Conservation (phyloP, 1,284 basidiomycete genomes). For the Leccinum angustisporum region DNA sequence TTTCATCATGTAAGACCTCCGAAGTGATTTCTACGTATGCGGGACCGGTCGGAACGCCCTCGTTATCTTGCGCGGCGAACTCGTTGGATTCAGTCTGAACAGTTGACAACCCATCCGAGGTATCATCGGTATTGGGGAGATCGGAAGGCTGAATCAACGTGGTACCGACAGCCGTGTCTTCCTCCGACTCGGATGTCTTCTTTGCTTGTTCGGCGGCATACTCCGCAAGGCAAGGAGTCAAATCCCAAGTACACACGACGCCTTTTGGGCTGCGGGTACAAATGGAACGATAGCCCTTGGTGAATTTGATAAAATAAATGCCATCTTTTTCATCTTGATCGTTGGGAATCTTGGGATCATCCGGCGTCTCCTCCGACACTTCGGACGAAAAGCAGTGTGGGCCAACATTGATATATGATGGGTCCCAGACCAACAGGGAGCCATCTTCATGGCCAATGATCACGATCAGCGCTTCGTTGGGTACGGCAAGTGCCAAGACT, state of each 20-base stretch:
- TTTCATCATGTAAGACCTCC: not conserved
- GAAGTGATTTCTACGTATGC: not conserved
- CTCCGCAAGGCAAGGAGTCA: conserved; percentile 13
- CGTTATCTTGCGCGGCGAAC: not conserved
- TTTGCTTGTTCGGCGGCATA: conserved; percentile 9
- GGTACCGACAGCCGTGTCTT: not conserved
- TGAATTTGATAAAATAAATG: conserved; percentile 21
- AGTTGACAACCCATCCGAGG: not conserved
- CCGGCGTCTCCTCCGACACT: not conserved
- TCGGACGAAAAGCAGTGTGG: conserved; percentile 12
- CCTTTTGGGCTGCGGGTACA: conserved; percentile 18
- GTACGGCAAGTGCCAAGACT: conserved; percentile 14
- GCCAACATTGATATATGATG: conserved; percentile 4
- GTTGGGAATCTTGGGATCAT: not conserved
- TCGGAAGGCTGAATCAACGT: not conserved
- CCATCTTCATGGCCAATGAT: conserved; percentile 18
- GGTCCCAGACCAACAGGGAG: conserved; percentile 24
- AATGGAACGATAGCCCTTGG: conserved; percentile 5
- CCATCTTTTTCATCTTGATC: conserved; percentile 10
- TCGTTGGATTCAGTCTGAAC: not conserved
- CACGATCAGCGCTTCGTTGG: conserved; percentile 8
- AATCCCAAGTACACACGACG: conserved; percentile 21
- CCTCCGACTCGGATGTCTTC: not conserved
- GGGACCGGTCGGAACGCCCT: not conserved
- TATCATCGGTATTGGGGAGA: not conserved